These are phyloP conservation scores for Floccularia luteovirens DNA, from an alignment of 768 basidiomycete species.

Conservation along the genomic window DNA sequence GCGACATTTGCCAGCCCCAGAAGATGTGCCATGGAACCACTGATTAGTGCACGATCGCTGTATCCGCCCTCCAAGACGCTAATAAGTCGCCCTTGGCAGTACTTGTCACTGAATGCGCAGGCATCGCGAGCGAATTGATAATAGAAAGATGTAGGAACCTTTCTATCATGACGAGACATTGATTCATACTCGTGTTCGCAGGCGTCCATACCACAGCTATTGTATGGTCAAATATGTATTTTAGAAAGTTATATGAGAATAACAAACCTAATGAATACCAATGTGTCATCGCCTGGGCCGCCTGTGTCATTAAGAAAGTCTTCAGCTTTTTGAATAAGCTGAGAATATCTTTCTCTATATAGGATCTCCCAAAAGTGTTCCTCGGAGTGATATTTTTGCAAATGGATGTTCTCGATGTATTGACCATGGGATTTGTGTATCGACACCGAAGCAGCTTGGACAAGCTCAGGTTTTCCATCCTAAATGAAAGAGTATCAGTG, in stretches of 20 bases:
- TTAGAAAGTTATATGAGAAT: not conserved
- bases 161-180: slow-evolving; percentile 91
- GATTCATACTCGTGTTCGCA: slow-evolving; percentile 84
- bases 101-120: slow-evolving; percentile 51
- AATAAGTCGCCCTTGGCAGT: slow-evolving; percentile 64
- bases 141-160: slow-evolving; percentile 84
- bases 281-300: slow-evolving; percentile 55
- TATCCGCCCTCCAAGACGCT: slow-evolving; percentile 96
- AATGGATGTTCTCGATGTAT: slow-evolving; percentile 80
- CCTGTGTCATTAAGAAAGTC: slow-evolving; percentile 67
- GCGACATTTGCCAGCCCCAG: slow-evolving; percentile 48
- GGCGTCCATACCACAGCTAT: slow-evolving; percentile 91
- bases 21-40: slow-evolving; percentile 79
- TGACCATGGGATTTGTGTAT: slow-evolving; percentile 81
- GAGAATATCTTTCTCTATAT: slow-evolving; percentile 58
- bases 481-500: slow-evolving; percentile 18
- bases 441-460: slow-evolving; percentile 84
- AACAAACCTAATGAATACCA: slow-evolving; percentile 80
- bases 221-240: not conserved
- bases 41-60: slow-evolving; percentile 80
- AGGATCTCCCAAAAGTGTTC: slow-evolving; percentile 70
- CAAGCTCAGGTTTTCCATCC: slow-evolving; percentile 73
- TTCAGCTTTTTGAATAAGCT: slow-evolving; percentile 57
- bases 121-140: slow-evolving; percentile 75
- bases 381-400: slow-evolving; percentile 64